Base-by-base conservation (phyloP, 2,329 filamentous ascomycete species). In the Talaromyces amestolkiae region DNA sequence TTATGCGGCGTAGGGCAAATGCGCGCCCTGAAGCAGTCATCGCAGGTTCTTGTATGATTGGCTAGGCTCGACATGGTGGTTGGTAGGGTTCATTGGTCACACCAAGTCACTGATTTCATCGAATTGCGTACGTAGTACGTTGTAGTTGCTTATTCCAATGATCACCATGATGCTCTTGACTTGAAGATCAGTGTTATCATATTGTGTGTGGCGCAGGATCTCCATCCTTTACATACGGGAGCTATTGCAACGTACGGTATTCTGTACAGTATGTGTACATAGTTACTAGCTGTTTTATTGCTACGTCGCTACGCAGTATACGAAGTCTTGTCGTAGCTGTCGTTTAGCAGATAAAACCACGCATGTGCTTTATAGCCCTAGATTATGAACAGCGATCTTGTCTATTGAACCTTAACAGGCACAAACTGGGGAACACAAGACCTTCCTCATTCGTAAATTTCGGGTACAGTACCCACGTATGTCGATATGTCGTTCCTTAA, bases 321-420 rank as follows among this genome's bases (percentile, higher is more conserved):
- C 37, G 7, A 43, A 9, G n/a, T 19, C n/a, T 43, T 10, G 11
- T 19, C 43, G 43, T 13, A 45, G 9, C 19, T 43, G 8, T 19
- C 24, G 45, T 47, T 47, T 24, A 47, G 11, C 19, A 47, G 4
- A 47, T 24, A 22, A 15, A 47, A 24, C 11, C 11, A 7, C 19
- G 43, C 45, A 47, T 47, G 45, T 22, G 1, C 3, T 24, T 24
- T 22, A 11, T 19, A 47, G 45, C 45, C 43, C 45, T 47, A 47
- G 45, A 6, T 47, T 19, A 47, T 24, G 31, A 54, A 54, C 3
- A 22, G 22, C 27, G 31, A 54, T 54, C 51, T 35, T 35, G 53
- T 56, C 53, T 56, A 56, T 56, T 56, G 53, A 56, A 56, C 53
- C 15, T 19, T 56, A 56, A 56, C n/a, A 24, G n/a, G n/a, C 33